Conservation (phyloP, 129 eudicot species). For the Arctium lappa region DNA sequence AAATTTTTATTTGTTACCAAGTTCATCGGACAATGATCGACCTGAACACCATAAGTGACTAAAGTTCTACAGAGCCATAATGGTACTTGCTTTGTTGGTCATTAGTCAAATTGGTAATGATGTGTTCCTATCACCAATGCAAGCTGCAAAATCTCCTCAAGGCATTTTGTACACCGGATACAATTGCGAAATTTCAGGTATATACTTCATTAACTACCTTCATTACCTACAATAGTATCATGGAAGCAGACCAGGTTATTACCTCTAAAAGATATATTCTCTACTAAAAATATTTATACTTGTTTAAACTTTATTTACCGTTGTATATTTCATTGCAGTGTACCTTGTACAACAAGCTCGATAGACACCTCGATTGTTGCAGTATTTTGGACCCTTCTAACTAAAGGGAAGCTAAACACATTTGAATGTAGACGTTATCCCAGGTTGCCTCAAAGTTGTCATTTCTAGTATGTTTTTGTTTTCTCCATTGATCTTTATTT, state of each 20-base stretch:
- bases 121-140: not conserved
- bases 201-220: not conserved
- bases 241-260: not conserved
- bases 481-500: no score
- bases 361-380: constrained; percentile 73
- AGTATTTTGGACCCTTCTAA: constrained; percentile 68
- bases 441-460: no score
- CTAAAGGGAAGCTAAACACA: constrained; percentile 71
- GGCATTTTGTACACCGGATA: constrained; percentile 96
- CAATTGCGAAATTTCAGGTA: constrained; percentile 95
- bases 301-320: not conserved
- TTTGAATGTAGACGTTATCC: constrained; percentile 34
- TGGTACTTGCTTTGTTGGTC: not conserved
- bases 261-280: not conserved
- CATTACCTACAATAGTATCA: not conserved
- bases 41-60: not conserved
- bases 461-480: no score
- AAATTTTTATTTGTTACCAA: not conserved
- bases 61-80: not conserved
- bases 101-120: not conserved
- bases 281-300: not conserved
- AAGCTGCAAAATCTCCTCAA: constrained; percentile 94
- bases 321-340: constrained; percentile 40
- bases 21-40: not conserved
- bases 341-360: constrained; percentile 81